Percentiles rank a stretch among this genome's conserved stretches.
Evolutionary conservation across 345 rosid species (phyloP).

Genomic region (Ricinus communis): DNA sequence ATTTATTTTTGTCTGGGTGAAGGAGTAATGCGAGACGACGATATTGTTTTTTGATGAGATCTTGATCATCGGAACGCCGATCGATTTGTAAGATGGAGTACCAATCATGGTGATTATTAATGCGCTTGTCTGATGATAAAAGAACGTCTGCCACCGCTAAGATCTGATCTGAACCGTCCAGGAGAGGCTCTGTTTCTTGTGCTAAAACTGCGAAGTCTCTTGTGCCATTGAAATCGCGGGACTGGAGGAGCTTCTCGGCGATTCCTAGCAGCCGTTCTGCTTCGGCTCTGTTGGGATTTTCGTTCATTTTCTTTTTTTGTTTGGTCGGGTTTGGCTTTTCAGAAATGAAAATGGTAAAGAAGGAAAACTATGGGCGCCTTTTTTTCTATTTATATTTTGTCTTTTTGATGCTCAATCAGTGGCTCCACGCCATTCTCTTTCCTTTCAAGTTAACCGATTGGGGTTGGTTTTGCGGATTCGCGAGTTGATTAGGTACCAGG

Average conservation of each 20-base stretch:
- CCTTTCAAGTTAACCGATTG: no score
- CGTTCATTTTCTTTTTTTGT: constrained; percentile 56
- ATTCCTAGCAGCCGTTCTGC: constrained; percentile 86
- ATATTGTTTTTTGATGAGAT: constrained; percentile 72
- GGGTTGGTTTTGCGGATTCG: no score
- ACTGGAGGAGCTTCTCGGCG: constrained; percentile 70
- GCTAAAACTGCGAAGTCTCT: constrained; percentile 79
- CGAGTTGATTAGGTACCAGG: no score
- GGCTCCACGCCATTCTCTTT: not conserved
- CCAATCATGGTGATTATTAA: constrained; percentile 71
- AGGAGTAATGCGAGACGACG: constrained; percentile 82
- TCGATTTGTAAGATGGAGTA: constrained; percentile 75
- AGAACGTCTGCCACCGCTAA: constrained; percentile 82
- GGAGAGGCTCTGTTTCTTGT: constrained; percentile 75
- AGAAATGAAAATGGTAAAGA: not conserved
- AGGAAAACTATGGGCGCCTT: not conserved
- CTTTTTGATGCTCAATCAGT: not conserved
- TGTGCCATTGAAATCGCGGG: constrained; percentile 66
- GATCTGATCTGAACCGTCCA: constrained; percentile 90
- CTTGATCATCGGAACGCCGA: constrained; percentile 49
- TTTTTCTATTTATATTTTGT: not conserved
- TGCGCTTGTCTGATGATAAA: constrained; percentile 56
- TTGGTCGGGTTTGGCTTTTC: not conserved
- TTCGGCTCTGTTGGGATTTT: constrained; percentile 47
- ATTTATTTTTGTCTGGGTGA: constrained; percentile 85